phyloP scores from a whole-genome alignment of 208 protist species.

The Crithidia expoeki region DNA sequence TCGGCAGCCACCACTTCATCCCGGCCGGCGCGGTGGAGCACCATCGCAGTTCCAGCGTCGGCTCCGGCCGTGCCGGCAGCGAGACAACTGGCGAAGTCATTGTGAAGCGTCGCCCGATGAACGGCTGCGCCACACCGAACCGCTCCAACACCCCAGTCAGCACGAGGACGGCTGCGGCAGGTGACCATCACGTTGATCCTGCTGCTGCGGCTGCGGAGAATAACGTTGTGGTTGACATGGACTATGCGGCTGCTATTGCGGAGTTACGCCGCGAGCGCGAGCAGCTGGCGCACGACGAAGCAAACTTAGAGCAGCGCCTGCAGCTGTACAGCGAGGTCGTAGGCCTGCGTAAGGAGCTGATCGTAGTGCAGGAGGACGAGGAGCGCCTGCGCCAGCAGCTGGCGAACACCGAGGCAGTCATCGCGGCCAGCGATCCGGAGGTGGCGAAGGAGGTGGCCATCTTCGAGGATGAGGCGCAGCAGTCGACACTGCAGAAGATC shows the following conservation, averaged over 20 bases:
- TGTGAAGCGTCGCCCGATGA: slow-evolving; percentile 21
- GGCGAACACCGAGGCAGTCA: slow-evolving; percentile 25
- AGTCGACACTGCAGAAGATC: slow-evolving; percentile 57
- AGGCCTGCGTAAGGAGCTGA: slow-evolving; percentile 67
- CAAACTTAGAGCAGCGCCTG: slow-evolving; percentile 52
- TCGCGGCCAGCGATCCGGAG: slow-evolving; percentile 45
- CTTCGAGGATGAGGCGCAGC: slow-evolving; percentile 70
- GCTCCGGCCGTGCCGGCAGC: slow-evolving; percentile 6
- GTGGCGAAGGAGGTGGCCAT: slow-evolving; percentile 49
- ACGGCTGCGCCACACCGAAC: slow-evolving; percentile 11
- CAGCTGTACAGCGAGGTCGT: slow-evolving; percentile 77
- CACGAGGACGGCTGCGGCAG: neutral
- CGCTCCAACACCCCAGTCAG: slow-evolving; percentile 14
- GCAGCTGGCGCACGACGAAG: slow-evolving; percentile 9
- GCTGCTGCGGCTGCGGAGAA: neutral
- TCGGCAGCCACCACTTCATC: slow-evolving; percentile 5
- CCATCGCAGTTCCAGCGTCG: slow-evolving; percentile 18
- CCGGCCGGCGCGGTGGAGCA: slow-evolving; percentile 4
- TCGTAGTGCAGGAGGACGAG: slow-evolving; percentile 66
- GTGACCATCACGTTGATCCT: neutral
- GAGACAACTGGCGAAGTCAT: neutral
- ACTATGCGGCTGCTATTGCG: slow-evolving; percentile 23
- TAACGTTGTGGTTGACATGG: neutral
- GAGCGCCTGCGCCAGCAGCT: slow-evolving; percentile 55
- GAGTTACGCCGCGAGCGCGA: slow-evolving; percentile 20